Conservation (phyloP, 2,329 filamentous ascomycete species). For the Penicillium sp. region DNA sequence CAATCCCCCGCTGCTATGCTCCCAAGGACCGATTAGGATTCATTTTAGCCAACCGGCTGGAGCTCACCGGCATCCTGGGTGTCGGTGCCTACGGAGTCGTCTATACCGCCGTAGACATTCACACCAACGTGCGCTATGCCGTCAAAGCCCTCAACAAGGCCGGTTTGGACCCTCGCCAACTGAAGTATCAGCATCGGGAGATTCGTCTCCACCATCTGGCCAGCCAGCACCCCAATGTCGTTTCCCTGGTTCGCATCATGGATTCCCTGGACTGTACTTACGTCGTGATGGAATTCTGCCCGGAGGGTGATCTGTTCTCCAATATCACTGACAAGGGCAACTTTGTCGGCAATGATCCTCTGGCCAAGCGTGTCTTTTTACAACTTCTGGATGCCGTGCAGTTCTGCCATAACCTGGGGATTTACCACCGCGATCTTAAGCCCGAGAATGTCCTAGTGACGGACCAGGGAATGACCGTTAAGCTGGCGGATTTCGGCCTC, state of each 20-base stretch:
- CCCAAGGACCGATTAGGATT: slow-evolving; percentile 84
- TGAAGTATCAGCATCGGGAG: slow-evolving; percentile 86
- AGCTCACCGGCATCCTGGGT: slow-evolving; percentile 79
- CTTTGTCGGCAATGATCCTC: slow-evolving; percentile 85
- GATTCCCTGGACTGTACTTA: slow-evolving; percentile 89
- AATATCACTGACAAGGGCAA: slow-evolving; percentile 95
- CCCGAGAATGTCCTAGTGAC: slow-evolving; percentile 96
- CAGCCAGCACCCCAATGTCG: slow-evolving; percentile 85
- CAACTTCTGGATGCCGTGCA: slow-evolving; percentile 96
- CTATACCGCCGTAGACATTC: slow-evolving; percentile 80
- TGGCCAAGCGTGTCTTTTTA: slow-evolving; percentile 82
- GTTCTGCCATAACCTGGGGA: slow-evolving; percentile 85
- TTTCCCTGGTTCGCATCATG: slow-evolving; percentile 89
- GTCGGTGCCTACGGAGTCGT: slow-evolving; percentile 96
- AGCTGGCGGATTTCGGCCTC: slow-evolving; percentile 95
- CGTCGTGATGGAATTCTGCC: slow-evolving; percentile 94
- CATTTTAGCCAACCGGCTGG: slow-evolving; percentile 73
- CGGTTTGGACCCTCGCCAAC: slow-evolving; percentile 81
- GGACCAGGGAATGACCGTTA: slow-evolving; percentile 80
- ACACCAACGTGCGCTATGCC: slow-evolving; percentile 76
- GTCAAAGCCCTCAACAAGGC: slow-evolving; percentile 96
- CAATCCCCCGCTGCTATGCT: slow-evolving; percentile 49
- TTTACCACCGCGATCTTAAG: slow-evolving; percentile 97
- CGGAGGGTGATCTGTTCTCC: slow-evolving; percentile 91
- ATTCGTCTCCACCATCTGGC: slow-evolving; percentile 87